Evolutionary conservation across 2,329 filamentous ascomycete species (phyloP), one percentile per base, ranked within the genome.

Genomic region (Aspergillus ustus): DNA sequence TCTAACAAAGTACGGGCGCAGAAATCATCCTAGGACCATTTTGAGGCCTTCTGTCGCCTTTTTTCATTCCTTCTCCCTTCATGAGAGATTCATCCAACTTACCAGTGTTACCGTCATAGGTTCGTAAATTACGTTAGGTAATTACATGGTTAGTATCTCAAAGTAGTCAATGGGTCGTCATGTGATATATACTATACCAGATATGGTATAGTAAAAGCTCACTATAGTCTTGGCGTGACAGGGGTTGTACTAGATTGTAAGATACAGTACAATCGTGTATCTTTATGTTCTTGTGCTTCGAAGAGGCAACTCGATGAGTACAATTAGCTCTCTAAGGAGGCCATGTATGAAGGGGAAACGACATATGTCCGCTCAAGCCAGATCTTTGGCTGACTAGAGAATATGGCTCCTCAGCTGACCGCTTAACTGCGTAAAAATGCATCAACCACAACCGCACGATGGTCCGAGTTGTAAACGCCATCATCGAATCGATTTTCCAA

Each of bases 391-490:
- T 52, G 40, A 52, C 60, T 17, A 34, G 20, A n/a, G 34, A 29
- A 13, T 29, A 40, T 40, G 34, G 34, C 34, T 11, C 34, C 13
- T 11, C 34, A 15, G 25, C 25, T 5, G 6, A 25, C 25, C 34
- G 15, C 34, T 44, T 49, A 61, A 29, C 51, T 45, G 55, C 50
- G 50, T 52, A 78, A 64, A 4, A 66, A 64, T 25, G 75, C 72
- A 76, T 87, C 85, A 2, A 80, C 82, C 50, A 87, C 80, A 5
- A 87, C 85, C 50, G 81, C 83, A 50, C 83, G 77, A 70, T 87
- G 85, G 68, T 87, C 85, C 61, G 83, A 86, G 59, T 75, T 78
- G 66, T 78, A 84, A 2, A 87, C 74, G 1, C 79, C 81, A 66
- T 86, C 82, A 49, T 88, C 85, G 66, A 86, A 87, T 50, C 72